phyloP scores from a whole-genome alignment of 1,139 yeast genomes.

The Candida labiduridarum region DNA sequence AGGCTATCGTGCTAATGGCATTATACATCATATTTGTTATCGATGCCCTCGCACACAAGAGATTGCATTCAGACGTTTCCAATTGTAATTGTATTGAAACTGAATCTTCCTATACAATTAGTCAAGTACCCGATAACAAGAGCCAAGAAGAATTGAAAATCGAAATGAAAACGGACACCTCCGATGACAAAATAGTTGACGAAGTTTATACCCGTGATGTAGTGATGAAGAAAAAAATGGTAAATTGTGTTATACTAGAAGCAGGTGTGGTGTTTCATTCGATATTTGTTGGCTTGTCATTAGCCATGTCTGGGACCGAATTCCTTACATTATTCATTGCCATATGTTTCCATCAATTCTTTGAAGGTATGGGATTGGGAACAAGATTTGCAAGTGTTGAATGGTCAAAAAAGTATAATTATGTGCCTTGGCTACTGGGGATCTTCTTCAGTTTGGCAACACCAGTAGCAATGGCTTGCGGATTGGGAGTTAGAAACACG shows the following conservation, averaged over 20 bases:
- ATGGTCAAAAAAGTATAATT: conserved; percentile 34
- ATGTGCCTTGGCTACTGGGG: conserved; percentile 38
- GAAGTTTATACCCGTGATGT: conserved; percentile 3
- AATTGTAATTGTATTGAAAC: background rate
- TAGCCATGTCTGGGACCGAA: conserved; percentile 41
- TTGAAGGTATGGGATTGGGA: conserved; percentile 46
- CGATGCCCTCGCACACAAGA: conserved; percentile 30
- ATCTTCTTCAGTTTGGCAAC: conserved; percentile 35
- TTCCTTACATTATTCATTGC: conserved; percentile 39
- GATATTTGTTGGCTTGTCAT: conserved; percentile 40
- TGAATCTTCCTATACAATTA: background rate
- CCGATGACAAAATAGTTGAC: background rate
- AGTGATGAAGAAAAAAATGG: conserved; percentile 18
- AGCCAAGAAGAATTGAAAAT: background rate
- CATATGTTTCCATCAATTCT: conserved; percentile 43
- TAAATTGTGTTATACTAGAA: conserved; percentile 34
- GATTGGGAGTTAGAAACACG: conserved; percentile 36
- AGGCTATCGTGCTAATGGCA: conserved; percentile 36
- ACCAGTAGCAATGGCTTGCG: conserved; percentile 40
- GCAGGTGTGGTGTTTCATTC: conserved; percentile 46
- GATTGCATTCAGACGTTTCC: conserved; percentile 16
- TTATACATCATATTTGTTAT: conserved; percentile 33
- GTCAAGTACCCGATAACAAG: background rate
- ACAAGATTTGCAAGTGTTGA: conserved; percentile 38
- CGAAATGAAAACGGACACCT: background rate